Evolutionary conservation across 495 filamentous ascomycete species (phyloP), one percentile per base, ranked within the genome.

Genomic region (Trichoderma gamsii): DNA sequence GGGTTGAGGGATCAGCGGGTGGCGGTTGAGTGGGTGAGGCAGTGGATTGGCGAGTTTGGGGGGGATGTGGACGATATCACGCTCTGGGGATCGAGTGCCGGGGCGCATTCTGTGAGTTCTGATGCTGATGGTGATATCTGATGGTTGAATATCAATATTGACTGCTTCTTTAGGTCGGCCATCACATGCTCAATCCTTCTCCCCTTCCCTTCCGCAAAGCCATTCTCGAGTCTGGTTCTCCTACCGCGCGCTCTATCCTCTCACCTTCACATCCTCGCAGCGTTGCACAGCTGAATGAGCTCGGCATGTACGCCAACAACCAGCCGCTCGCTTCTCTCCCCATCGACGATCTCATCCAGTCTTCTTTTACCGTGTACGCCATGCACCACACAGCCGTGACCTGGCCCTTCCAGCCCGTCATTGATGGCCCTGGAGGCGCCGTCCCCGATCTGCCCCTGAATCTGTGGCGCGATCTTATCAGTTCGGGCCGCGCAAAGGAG

Each of bases 331-430:
- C 85, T 25, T 73, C 75, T 0, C 74, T 86, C 1, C 79, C 86
- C 13, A 74, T 80, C 25, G 59, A 72, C 0, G 77, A 71, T 4
- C 74, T 90, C 43, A 76, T 80, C 16, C 69, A 70, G 3, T 87
- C 87, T 13, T 83, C 82, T 38, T 79, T 80, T 21, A 43, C 67
- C 7, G 77, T 89, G 15, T 89, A 82, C 75, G 76, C 81, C 65
- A 78, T 76, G 46, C 88, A 86, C 73, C 78, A 81, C 41, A 72
- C 76, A 12, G 83, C 80, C 51, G 78, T 90, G 0, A 83, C 86
- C 5, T 89, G 87, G 87, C 81, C 87, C 11, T 90, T 89, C 73
- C 87, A 89, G 70, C 87, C 88, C 44, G 87, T 87, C 66, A 86
- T 89, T 68, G 88, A 89, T 70, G 81, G 81, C 0, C 74, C 78